Conservation (phyloP, 805 yeast genomes). For the Ogataea kodamae region DNA sequence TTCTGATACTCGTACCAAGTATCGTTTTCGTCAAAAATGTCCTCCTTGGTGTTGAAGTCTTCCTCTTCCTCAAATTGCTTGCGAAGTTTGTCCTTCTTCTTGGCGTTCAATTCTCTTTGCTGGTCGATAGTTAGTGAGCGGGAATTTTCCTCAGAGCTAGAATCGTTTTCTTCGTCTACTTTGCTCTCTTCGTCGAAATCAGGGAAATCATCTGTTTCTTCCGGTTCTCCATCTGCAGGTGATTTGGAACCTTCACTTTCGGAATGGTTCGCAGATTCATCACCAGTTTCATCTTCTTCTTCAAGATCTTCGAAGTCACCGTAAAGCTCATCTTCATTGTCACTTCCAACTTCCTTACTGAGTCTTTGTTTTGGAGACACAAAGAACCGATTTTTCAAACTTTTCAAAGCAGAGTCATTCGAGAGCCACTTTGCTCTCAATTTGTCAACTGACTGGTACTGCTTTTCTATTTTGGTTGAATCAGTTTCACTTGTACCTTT, state of each 20-base stretch:
- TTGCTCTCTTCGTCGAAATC: constrained; percentile 51
- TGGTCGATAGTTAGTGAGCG: constrained; percentile 55
- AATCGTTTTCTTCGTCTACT: constrained; percentile 41
- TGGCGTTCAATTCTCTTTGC: constrained; percentile 77
- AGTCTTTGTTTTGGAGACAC: constrained; percentile 47
- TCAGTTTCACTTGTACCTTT: constrained; percentile 17
- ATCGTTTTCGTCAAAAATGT: constrained; percentile 67
- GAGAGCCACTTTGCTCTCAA: constrained; percentile 44
- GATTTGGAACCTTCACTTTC: constrained; percentile 13
- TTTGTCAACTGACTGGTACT: constrained; percentile 36
- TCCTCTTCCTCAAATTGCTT: constrained; percentile 87
- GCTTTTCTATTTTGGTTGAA: constrained; percentile 19
- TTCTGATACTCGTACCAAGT: constrained; percentile 98
- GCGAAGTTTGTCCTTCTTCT: constrained; percentile 82
- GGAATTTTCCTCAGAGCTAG: constrained; percentile 26
- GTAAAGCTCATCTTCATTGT: constrained; percentile 46
- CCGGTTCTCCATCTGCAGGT: constrained; percentile 28
- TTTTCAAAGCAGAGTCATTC: constrained; percentile 36
- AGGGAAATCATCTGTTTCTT: constrained; percentile 45
- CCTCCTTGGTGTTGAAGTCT: constrained; percentile 72
- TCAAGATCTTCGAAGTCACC: constrained; percentile 39
- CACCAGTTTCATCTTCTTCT: constrained; percentile 28
- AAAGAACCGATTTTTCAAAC: constrained; percentile 47
- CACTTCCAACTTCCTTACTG: constrained; percentile 31
- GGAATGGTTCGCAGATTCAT: constrained; percentile 23